Conservation (phyloP, 805 yeast genomes). For the Yarrowia yakushimensis region DNA sequence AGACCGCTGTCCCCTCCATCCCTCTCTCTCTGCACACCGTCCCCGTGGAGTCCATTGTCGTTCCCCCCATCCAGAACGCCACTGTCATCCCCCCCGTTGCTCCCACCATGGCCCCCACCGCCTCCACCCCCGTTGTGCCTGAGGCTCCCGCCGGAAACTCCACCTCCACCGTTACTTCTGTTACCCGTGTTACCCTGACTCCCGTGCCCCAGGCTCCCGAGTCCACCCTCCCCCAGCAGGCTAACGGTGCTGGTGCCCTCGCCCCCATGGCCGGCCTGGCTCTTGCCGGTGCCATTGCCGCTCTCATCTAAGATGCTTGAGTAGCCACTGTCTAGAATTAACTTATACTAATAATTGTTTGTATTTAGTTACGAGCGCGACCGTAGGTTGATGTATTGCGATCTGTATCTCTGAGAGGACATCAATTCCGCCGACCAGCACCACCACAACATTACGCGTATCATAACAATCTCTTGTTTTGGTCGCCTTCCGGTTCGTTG, state of each 20-base stretch:
- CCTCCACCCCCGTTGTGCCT: slow-evolving; percentile 17
- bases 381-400: neutral
- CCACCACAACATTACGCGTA: no score
- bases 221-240: slow-evolving; percentile 20
- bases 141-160: slow-evolving; percentile 22
- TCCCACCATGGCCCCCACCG: slow-evolving; percentile 10
- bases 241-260: slow-evolving; percentile 21
- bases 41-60: neutral
- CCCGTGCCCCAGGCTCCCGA: slow-evolving; percentile 19
- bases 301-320: slow-evolving; percentile 17
- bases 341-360: slow-evolving; percentile 21
- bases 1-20: slow-evolving; percentile 23
- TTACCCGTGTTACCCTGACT: slow-evolving; percentile 24
- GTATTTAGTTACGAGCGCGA: slow-evolving; percentile 1
- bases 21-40: neutral
- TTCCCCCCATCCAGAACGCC: slow-evolving; percentile 20
- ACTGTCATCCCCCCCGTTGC: no score
- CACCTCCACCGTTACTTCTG: slow-evolving; percentile 24
- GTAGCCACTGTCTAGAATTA: neutral
- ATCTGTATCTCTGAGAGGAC: no score
- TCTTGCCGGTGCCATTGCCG: slow-evolving; percentile 23
- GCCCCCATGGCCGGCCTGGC: slow-evolving; percentile 26
- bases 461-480: no score
- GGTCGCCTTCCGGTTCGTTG: no score
- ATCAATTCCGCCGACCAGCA: no score